phyloP scores from a whole-genome alignment of 176 grass and related monocot genomes.

The Puccinellia tenuiflora region DNA sequence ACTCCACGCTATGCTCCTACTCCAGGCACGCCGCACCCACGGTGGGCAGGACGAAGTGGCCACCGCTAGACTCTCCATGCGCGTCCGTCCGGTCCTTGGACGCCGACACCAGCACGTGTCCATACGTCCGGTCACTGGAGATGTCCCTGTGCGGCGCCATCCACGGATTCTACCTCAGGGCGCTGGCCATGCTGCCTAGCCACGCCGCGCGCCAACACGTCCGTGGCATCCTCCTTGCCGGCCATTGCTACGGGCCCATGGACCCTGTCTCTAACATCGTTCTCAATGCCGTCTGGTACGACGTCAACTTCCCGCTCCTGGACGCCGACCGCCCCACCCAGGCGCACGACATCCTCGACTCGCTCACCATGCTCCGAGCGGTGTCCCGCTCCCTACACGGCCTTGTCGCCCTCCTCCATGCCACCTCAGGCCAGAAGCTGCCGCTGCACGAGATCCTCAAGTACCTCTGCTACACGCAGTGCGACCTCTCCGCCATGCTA shows the following conservation, averaged over 20 bases:
- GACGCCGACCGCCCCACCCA: neutral
- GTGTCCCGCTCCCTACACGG: neutral
- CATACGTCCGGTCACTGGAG: neutral
- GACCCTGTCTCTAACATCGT: neutral
- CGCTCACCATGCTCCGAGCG: neutral
- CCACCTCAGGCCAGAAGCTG: neutral
- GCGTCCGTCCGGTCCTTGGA: neutral
- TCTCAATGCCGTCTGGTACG: neutral
- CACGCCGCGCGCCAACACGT: neutral
- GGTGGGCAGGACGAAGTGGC: neutral
- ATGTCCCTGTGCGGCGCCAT: neutral
- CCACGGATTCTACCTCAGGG: neutral
- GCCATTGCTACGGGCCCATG: neutral
- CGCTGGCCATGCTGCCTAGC: neutral
- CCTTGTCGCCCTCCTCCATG: neutral
- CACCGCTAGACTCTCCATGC: neutral
- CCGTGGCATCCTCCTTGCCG: neutral
- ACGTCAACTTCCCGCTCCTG: neutral
- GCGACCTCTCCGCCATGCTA: neutral
- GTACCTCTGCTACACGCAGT: neutral
- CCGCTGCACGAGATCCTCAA: neutral
- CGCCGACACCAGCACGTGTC: neutral
- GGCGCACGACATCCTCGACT: neutral
- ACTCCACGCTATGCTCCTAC: neutral
- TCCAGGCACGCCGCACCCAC: neutral